phyloP scores from a whole-genome alignment of 306 rosid species.

The Vicia sativa region DNA sequence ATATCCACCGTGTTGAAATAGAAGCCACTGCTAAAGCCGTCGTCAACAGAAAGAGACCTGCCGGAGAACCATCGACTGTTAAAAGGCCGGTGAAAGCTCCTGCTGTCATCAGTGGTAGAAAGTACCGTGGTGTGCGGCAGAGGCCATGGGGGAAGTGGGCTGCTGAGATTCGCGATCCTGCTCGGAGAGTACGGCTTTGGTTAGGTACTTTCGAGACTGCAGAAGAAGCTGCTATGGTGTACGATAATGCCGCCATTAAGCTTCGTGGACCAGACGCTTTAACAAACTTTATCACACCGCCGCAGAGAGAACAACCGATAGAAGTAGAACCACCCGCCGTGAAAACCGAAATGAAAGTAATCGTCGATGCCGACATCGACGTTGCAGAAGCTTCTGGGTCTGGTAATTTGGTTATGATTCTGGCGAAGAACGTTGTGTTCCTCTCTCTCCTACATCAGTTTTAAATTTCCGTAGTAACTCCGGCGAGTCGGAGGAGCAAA shows the following conservation, averaged over 20 bases:
- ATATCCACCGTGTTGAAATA: slow-evolving; percentile 62
- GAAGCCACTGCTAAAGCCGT: slow-evolving; percentile 34
- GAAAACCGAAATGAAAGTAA: slow-evolving; percentile 37
- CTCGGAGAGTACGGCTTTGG: slow-evolving; percentile 71
- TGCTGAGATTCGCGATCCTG: slow-evolving; percentile 97
- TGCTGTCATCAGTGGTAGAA: slow-evolving; percentile 40
- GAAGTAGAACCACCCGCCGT: background rate
- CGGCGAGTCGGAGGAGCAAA: slow-evolving; percentile 26
- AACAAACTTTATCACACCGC: slow-evolving; percentile 72
- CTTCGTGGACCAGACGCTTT: slow-evolving; percentile 92
- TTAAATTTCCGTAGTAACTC: slow-evolving; percentile 63
- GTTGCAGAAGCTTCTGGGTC: slow-evolving; percentile 32
- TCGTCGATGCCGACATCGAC: slow-evolving; percentile 24
- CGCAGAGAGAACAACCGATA: slow-evolving; percentile 30
- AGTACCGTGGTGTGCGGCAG: slow-evolving; percentile 90
- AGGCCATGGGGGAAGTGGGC: slow-evolving; percentile 99
- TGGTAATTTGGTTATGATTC: slow-evolving; percentile 59
- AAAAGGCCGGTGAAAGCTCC: slow-evolving; percentile 47
- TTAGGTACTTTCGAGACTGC: slow-evolving; percentile 89
- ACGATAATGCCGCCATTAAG: slow-evolving; percentile 83
- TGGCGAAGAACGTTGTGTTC: slow-evolving; percentile 56
- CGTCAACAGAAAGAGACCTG: slow-evolving; percentile 48
- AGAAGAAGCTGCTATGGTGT: slow-evolving; percentile 95
- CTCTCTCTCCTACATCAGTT: slow-evolving; percentile 76
- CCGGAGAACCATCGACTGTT: slow-evolving; percentile 11